Evolutionary conservation across 2,329 filamentous ascomycete species (phyloP).

Genomic region (Monilinia polystroma): DNA sequence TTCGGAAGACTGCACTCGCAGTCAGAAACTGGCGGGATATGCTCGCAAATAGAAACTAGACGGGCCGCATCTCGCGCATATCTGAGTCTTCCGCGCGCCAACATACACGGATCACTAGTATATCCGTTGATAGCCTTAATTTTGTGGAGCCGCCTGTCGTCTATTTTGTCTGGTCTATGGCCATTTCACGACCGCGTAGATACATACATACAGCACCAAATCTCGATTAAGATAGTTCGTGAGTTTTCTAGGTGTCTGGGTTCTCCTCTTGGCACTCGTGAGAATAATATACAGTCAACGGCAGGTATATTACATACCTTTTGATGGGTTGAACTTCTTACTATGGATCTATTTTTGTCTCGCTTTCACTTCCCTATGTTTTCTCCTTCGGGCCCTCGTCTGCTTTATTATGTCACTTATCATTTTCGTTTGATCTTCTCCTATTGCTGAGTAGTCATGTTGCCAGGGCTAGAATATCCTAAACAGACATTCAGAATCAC

Average conservation of each 20-base stretch:
- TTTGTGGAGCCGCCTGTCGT: slow-evolving; percentile 15
- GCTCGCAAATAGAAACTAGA: slow-evolving; percentile 20
- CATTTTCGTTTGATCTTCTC: neutral
- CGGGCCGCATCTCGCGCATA: slow-evolving; percentile 21
- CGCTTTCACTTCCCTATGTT: neutral
- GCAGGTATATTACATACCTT: neutral
- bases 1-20: slow-evolving; percentile 9
- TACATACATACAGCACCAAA: neutral
- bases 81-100: slow-evolving; percentile 20
- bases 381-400: neutral
- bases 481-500: neutral
- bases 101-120: slow-evolving; percentile 13
- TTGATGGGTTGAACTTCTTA: neutral
- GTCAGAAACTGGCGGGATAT: neutral
- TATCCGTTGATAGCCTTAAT: slow-evolving; percentile 1
- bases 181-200: neutral
- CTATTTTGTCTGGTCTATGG: neutral
- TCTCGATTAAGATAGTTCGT: neutral
- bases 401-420: neutral
- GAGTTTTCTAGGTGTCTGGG: neutral
- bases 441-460: neutral
- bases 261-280: neutral
- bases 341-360: slow-evolving; percentile 1
- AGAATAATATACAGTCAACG: neutral
- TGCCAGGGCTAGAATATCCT: neutral